Evolutionary conservation across 305 asterid species (phyloP), one percentile per base, ranked within the genome.

Genomic region (Plantago coronopus): DNA sequence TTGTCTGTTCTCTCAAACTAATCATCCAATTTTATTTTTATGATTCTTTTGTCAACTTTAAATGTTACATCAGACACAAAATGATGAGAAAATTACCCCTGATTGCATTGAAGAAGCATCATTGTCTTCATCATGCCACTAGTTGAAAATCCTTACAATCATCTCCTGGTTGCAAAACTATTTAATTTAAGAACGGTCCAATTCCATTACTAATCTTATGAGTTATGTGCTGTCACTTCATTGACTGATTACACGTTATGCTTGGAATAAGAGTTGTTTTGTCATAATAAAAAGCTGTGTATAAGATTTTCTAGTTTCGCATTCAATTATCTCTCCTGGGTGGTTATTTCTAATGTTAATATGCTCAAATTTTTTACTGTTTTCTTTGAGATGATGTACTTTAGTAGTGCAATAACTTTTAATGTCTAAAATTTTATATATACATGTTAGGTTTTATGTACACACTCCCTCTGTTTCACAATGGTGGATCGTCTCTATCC

Each of bases 381-480:
- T 31, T 17, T 34, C 17, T 64, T 62, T 57, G 48, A 63, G 54
- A 40, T 21, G 53, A 68, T 63, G 46, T 17, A 21, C 59, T 59
- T 61, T 14, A 11, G 44, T 13, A 34, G 54, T 18, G 25, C 13
- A 13, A 22, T 23, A 34, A 23, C 43, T 31, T 31, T 31, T 9
- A 3, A 27, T 5, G 4, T 5, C 5, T 27, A 27, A 2, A 27
- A 27, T 31, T 31, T 31, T 7, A 31, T 1, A 3, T 2, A 3
- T 31, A 31, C 38, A 5, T 6, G 1, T 3, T 31, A 31, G 38
- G 38, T 31, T 31, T 31, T 1, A 9, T 1, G 7, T 2, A 31
- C 9, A 31, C 4, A 31, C 38, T 31, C 5, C 4, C 5, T 7
- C 31, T 27, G 2, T 27, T 27, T 5, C 5, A 27, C 5, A n/a